A percentile compares a stretch with the other conserved stretches of the same genome.
phyloP scores from a whole-genome alignment of 495 filamentous ascomycete species.

The Xylaria cubensis region DNA sequence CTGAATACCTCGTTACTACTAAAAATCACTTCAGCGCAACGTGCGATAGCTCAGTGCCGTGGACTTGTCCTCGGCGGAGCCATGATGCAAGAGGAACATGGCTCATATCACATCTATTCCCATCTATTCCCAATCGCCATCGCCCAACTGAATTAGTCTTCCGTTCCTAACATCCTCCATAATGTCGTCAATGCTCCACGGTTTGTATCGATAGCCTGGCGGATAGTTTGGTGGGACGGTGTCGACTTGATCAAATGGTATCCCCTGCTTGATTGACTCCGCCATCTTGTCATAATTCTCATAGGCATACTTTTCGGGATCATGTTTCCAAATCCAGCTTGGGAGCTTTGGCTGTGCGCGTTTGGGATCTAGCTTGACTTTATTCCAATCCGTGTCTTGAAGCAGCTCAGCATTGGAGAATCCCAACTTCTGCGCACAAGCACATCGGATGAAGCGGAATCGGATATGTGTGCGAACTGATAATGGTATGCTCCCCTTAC shows the following conservation, averaged over 20 bases:
- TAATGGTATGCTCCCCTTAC: slow-evolving; percentile 46
- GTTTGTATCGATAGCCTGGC: slow-evolving; percentile 52
- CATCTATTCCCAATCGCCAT: slow-evolving; percentile 50
- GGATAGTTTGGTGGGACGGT: slow-evolving; percentile 52
- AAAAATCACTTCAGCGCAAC: background rate
- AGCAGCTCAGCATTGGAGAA: slow-evolving; percentile 63
- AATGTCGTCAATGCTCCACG: slow-evolving; percentile 55
- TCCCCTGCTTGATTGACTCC: slow-evolving; percentile 46
- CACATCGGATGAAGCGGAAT: slow-evolving; percentile 62
- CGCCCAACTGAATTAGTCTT: slow-evolving; percentile 44
- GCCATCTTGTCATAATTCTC: slow-evolving; percentile 57
- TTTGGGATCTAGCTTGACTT: slow-evolving; percentile 59
- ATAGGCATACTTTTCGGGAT: slow-evolving; percentile 63
- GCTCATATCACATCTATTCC: too few species aligned
- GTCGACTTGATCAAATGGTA: slow-evolving; percentile 47
- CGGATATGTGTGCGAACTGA: slow-evolving; percentile 57
- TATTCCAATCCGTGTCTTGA: slow-evolving; percentile 65
- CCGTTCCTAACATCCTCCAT: slow-evolving; percentile 46
- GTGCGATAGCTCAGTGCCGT: background rate
- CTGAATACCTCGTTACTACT: background rate
- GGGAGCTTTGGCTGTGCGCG: slow-evolving; percentile 56
- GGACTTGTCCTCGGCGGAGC: too few species aligned
- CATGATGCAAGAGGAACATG: too few species aligned
- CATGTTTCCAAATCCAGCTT: slow-evolving; percentile 62
- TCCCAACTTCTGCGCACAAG: slow-evolving; percentile 61